Evolutionary conservation across 1,284 basidiomycete species (phyloP), one percentile per base, ranked within the genome.

Genomic region (Mycena citricolor): DNA sequence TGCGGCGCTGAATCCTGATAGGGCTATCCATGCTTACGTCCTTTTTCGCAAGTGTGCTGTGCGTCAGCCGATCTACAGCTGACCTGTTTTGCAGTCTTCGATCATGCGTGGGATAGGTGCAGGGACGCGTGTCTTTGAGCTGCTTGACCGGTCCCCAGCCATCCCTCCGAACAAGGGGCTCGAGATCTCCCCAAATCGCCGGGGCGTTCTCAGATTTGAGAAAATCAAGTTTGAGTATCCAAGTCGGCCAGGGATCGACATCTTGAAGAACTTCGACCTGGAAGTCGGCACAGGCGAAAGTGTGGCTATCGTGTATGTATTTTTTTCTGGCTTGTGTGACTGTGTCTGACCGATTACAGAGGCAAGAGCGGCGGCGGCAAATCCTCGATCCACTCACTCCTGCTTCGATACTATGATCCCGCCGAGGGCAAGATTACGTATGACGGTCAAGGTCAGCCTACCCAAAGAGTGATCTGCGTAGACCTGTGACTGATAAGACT

Each of bases 351-450:
- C 21, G 16, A 44, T 34, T 47, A 2, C 42, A 93, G 89, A n/a
- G 91, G 91, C 6, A 80, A 81, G 61, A 92, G 89, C 56, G 91
- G 92, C 11, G 86, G 90, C 49, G 92, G 91, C 42, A 98, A 98
- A 70, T 93, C 88, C 12, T 94, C 91, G 1, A 77, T 97, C 30
- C 92, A 95, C 59, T 84, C 88, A 8, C 74, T 98, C 7, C 75
- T 99, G 37, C 71, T 95, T 51, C 76, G 94, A 37, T 98, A 91
- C 69, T 99, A 99, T 63, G 94, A 98, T 61, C 94, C 95, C 1
- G 71, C 83, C 20, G 66, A 74, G 25, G 97, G 97, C 1, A 79
- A 74, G 41, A 77, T 98, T 37, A 84, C 84, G 0, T 93, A 88
- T 54, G 88, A 94, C 60, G 92, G 90, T 3, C 79, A 86, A 70